A percentile compares a stretch with the other conserved stretches of the same genome.
These are phyloP conservation scores for Chaetoceros muelleri DNA, from an alignment of 108 stramenopile genomes.

Conservation along the genomic window DNA sequence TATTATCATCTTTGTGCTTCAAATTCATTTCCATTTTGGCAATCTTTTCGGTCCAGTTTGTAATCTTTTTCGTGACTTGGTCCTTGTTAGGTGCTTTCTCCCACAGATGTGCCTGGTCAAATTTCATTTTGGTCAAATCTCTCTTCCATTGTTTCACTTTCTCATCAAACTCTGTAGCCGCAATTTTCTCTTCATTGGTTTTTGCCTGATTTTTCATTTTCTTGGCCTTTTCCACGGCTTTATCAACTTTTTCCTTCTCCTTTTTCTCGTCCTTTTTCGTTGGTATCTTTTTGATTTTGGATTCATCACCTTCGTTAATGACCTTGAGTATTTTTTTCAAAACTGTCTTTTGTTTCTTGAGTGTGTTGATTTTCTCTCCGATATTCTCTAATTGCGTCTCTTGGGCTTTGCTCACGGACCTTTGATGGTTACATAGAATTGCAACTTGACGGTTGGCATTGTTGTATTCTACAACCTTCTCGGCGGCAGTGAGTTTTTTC, in stretches of 20 bases:
- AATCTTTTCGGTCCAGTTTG: slow-evolving; percentile 83
- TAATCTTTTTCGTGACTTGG: slow-evolving; percentile 71
- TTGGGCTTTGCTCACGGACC: slow-evolving; percentile 92
- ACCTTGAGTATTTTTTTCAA: slow-evolving; percentile 71
- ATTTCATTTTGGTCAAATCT: slow-evolving; percentile 52
- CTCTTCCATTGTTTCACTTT: slow-evolving; percentile 61
- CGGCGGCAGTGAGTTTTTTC: slow-evolving; percentile 64
- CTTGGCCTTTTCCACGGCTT: slow-evolving; percentile 77
- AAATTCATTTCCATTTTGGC: slow-evolving; percentile 85
- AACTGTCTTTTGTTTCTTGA: slow-evolving; percentile 79
- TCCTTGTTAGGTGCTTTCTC: slow-evolving; percentile 73
- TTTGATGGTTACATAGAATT: slow-evolving; percentile 99
- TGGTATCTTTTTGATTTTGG: slow-evolving; percentile 43
- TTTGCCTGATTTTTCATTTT: slow-evolving; percentile 86
- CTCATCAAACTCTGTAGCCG: slow-evolving; percentile 81
- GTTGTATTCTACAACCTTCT: slow-evolving; percentile 97
- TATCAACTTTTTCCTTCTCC: slow-evolving; percentile 40
- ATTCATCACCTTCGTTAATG: slow-evolving; percentile 49
- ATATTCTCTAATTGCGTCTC: slow-evolving; percentile 76
- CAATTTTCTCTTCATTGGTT: slow-evolving; percentile 90
- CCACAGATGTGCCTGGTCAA: slow-evolving; percentile 86
- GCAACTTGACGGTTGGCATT: slow-evolving; percentile 98
- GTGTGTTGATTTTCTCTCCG: slow-evolving; percentile 58
- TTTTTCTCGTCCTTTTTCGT: slow-evolving; percentile 62
- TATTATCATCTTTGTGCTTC: slow-evolving; percentile 98